Evolutionary conservation across 2,329 filamentous ascomycete species (phyloP).

Genomic region (Davidsoniella eucalypti): DNA sequence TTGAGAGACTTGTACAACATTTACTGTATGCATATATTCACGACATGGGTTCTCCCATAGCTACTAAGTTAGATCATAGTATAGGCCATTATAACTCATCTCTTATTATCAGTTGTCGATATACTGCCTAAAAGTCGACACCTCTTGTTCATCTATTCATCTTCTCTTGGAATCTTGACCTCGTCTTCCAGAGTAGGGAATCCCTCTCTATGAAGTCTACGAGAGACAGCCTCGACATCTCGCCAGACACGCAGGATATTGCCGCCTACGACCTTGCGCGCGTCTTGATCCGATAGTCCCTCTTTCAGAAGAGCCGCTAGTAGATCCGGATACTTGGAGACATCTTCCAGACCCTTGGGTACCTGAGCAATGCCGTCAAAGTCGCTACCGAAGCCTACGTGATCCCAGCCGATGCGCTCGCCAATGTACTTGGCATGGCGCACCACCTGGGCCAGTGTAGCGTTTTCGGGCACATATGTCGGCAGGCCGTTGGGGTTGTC

Average conservation of each 20-base stretch:
- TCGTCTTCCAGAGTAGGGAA: constrained; percentile 36
- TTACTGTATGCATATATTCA: too few relatives aligned
- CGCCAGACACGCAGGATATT: constrained; percentile 77
- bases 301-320: constrained; percentile 57
- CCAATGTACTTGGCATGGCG: constrained; percentile 74
- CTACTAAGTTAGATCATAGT: not conserved
- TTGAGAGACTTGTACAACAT: too few relatives aligned
- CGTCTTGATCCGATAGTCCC: constrained; percentile 60
- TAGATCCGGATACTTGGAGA: constrained; percentile 65
- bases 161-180: not conserved
- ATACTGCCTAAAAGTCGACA: too few relatives aligned
- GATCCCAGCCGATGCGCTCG: constrained; percentile 64
- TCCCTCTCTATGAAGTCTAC: constrained; percentile 43
- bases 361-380: constrained; percentile 61
- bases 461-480: constrained; percentile 47
- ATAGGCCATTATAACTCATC: not conserved
- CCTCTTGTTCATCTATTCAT: not conserved
- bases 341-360: constrained; percentile 66
- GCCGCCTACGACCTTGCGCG: constrained; percentile 56
- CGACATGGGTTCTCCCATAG: too few relatives aligned
- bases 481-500: constrained; percentile 48
- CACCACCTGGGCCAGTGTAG: constrained; percentile 61
- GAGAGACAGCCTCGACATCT: constrained; percentile 57
- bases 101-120: not conserved
- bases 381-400: constrained; percentile 79